Conservation (phyloP, 139 green algal genomes). For the Picochlorum sp. region DNA sequence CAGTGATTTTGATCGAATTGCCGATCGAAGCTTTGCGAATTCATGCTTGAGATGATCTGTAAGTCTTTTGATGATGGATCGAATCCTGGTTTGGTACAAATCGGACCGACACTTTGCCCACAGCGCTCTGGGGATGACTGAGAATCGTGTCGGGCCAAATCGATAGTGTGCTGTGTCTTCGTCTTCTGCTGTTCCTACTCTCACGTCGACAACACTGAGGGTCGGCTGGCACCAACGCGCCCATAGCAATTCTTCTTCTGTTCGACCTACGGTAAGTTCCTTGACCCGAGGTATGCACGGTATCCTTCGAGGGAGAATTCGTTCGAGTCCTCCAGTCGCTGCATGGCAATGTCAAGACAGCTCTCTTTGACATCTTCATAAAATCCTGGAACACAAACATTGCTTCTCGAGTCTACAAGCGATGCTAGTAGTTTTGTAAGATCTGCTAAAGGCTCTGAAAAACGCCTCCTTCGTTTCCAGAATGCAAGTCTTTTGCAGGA, state of each 20-base stretch:
- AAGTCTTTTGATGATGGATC: constrained; percentile 29
- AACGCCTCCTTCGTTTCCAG: constrained; percentile 91
- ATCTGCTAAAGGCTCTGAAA: constrained; percentile 86
- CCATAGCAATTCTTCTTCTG: constrained; percentile 64
- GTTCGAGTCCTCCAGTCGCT: constrained; percentile 34
- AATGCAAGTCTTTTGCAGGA: constrained; percentile 80
- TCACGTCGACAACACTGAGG: constrained; percentile 81
- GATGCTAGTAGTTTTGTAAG: constrained; percentile 63
- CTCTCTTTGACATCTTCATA: constrained; percentile 62
- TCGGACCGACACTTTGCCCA: constrained; percentile 66
- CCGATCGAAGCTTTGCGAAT: constrained; percentile 69
- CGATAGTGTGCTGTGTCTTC: constrained; percentile 35
- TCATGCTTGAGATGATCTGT: constrained; percentile 64
- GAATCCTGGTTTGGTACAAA: constrained; percentile 63
- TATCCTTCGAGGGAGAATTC: constrained; percentile 64
- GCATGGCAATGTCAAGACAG: constrained; percentile 58
- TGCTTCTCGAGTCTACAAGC: constrained; percentile 48
- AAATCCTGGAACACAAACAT: constrained; percentile 63
- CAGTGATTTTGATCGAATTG: constrained; percentile 60
- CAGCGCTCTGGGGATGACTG: constrained; percentile 75
- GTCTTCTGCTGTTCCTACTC: constrained; percentile 33
- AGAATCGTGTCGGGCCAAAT: constrained; percentile 90
- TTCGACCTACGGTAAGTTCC: constrained; percentile 39
- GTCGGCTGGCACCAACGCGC: constrained; percentile 78
- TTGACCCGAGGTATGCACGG: constrained; percentile 57